phyloP scores from a whole-genome alignment of 2,329 filamentous ascomycete genomes.

The Harringtonia aguacate region DNA sequence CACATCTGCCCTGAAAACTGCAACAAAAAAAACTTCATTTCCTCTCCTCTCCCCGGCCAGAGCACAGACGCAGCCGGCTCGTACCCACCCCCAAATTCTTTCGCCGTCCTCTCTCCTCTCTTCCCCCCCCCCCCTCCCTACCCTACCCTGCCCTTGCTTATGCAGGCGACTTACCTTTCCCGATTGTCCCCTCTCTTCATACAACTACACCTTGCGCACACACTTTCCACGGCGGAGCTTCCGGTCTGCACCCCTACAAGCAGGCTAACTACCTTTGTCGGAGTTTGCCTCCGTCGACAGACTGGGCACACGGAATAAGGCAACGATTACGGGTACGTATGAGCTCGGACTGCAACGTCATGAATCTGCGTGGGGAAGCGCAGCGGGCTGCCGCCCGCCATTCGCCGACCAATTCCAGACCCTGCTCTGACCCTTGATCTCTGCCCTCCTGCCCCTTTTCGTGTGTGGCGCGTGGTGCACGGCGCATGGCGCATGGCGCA shows the following conservation, averaged over 20 bases:
- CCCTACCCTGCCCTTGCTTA: conserved; percentile 1
- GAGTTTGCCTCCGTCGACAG: not conserved
- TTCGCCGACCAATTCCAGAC: no score
- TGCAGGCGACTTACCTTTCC: conserved; percentile 2
- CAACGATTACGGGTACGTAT: no score
- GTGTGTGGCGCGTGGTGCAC: no score
- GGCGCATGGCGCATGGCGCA: no score
- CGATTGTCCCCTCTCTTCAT: not conserved
- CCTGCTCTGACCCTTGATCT: no score
- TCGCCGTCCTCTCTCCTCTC: not conserved
- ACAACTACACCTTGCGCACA: not conserved
- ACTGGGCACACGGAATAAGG: not conserved
- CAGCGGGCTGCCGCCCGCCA: no score
- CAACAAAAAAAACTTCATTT: conserved; percentile 1
- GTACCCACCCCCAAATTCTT: not conserved
- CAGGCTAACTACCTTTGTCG: no score
- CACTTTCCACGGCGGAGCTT: not conserved
- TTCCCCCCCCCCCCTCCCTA: conserved; percentile 1
- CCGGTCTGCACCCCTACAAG: not conserved
- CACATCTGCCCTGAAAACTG: not conserved
- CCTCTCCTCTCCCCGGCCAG: not conserved
- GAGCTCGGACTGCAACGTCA: conserved; percentile 1
- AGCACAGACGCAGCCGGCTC: conserved; percentile 4
- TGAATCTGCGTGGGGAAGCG: conserved; percentile 2
- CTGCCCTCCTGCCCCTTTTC: no score